These are phyloP conservation scores for Wickerhamiella dianesei DNA, from an alignment of 805 yeast species.

Conservation along the genomic window DNA sequence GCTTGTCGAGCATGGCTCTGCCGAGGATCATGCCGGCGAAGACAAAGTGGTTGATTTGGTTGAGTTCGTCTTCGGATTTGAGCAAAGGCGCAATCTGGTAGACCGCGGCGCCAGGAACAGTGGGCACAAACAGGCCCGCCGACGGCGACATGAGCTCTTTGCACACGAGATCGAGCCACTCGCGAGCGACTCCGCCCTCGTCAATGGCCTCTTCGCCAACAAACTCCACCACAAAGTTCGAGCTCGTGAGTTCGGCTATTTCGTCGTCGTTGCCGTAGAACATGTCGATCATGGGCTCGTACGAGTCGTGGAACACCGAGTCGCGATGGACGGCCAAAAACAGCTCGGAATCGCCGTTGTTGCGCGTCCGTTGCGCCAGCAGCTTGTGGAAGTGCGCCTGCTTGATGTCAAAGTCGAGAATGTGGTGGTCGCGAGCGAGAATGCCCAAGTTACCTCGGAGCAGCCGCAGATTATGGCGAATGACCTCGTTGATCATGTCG, in stretches of 20 bases:
- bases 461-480: slow-evolving; percentile 74
- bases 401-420: slow-evolving; percentile 89
- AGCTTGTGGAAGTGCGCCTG: slow-evolving; percentile 69
- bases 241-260: slow-evolving; percentile 38
- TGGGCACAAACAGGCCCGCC: slow-evolving; percentile 82
- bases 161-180: slow-evolving; percentile 90
- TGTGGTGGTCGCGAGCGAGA: slow-evolving; percentile 75
- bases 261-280: slow-evolving; percentile 26
- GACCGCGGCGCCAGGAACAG: slow-evolving; percentile 80
- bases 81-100: slow-evolving; percentile 93
- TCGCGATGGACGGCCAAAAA: slow-evolving; percentile 66
- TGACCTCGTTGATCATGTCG: slow-evolving; percentile 66
- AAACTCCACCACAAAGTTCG: slow-evolving; percentile 56
- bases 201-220: slow-evolving; percentile 93
- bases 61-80: slow-evolving; percentile 82
- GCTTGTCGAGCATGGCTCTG: slow-evolving; percentile 78
- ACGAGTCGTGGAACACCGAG: slow-evolving; percentile 84
- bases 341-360: slow-evolving; percentile 33
- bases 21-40: slow-evolving; percentile 91
- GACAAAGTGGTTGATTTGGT: slow-evolving; percentile 81
- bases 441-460: slow-evolving; percentile 94
- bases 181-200: slow-evolving; percentile 96
- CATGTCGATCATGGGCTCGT: slow-evolving; percentile 67
- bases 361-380: slow-evolving; percentile 22
- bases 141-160: slow-evolving; percentile 95